Base-by-base conservation (phyloP, 2,329 filamentous ascomycete genomes). In the Alternaria triticimaculans region DNA sequence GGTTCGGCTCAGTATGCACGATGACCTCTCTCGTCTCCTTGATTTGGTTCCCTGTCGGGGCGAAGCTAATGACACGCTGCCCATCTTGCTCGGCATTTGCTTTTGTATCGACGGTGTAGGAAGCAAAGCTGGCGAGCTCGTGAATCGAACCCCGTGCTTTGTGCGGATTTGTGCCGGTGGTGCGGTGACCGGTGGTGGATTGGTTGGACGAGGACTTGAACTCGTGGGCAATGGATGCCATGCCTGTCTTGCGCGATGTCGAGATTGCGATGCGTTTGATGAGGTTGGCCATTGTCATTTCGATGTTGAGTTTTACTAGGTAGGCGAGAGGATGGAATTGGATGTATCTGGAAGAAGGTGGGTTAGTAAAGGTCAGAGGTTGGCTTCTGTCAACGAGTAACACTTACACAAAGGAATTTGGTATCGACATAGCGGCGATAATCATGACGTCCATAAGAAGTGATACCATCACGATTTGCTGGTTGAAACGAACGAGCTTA, bases 281-380 rank as follows among this genome's bases (percentile, higher is more conserved):
- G 20, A 87, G 80, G 58, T 84, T 82, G 63, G 84, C 84, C 81
- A 86, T 84, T 56, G 81, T 82, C 80, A 86, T 83, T 68, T 86
- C 84, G 70, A 87, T 85, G 67, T 84, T 80, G 23, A 86, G 77
- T 65, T 86, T 86, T 63, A 84, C 75, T 21, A 84, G 74, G 69
- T 84, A 85, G 6, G 80, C 84, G 5, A 86, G 76, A 0, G 85
- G 84, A 60, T 85, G 83, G 67, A 85, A 83, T 69, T 85, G 83
- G 26, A 85, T 79, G 71, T 85, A 86, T 23, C 78, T 81, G 46
- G 44, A 12, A 11, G 15, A 15, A 2, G 26, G 63, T 28, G 65
- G 61, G 26, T 62, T 23, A 56, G 20, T 8, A 21, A 18, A 41
- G 30, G 30, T 33, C 30, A 33, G 6, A 6, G 30, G 30, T 33